Conservation (phyloP, 2,329 filamentous ascomycete genomes). For the Botryotinia convoluta region DNA sequence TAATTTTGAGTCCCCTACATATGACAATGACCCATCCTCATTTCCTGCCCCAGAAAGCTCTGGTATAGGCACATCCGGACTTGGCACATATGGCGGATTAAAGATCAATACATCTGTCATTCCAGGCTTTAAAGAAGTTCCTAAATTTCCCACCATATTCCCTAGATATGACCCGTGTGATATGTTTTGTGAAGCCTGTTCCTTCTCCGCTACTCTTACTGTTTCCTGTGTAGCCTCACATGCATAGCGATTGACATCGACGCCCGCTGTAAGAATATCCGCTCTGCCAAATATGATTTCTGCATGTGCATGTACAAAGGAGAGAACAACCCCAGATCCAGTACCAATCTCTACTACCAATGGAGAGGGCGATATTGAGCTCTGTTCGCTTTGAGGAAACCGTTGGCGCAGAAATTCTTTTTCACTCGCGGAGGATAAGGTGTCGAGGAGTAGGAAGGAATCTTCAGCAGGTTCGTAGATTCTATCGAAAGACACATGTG, state of each 20-base stretch:
- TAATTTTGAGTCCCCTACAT: slow-evolving; percentile 79
- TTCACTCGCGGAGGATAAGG: slow-evolving; percentile 61
- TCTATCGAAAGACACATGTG: slow-evolving; percentile 82
- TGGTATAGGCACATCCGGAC: slow-evolving; percentile 62
- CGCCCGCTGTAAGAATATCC: slow-evolving; percentile 68
- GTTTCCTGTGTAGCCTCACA: slow-evolving; percentile 74
- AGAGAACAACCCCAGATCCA: slow-evolving; percentile 91
- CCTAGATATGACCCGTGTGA: slow-evolving; percentile 57
- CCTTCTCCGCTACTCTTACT: slow-evolving; percentile 49
- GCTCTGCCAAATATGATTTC: slow-evolving; percentile 67
- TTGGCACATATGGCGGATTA: slow-evolving; percentile 96
- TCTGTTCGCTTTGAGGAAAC: slow-evolving; percentile 23
- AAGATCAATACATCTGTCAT: slow-evolving; percentile 84
- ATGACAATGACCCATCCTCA: slow-evolving; percentile 43
- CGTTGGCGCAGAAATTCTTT: slow-evolving; percentile 32
- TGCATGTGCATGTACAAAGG: slow-evolving; percentile 79
- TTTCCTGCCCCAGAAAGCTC: slow-evolving; percentile 42
- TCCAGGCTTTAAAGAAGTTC: slow-evolving; percentile 54
- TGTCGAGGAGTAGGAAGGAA: slow-evolving; percentile 91
- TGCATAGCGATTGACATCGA: slow-evolving; percentile 84
- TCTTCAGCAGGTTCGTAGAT: slow-evolving; percentile 97
- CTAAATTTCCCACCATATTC: slow-evolving; percentile 68
- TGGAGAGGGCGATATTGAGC: slow-evolving; percentile 44
- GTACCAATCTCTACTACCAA: slow-evolving; percentile 83
- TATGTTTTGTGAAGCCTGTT: slow-evolving; percentile 38